Evolutionary conservation across 164 flowering plant species (phyloP).

Genomic region (Magnolia officinalis): DNA sequence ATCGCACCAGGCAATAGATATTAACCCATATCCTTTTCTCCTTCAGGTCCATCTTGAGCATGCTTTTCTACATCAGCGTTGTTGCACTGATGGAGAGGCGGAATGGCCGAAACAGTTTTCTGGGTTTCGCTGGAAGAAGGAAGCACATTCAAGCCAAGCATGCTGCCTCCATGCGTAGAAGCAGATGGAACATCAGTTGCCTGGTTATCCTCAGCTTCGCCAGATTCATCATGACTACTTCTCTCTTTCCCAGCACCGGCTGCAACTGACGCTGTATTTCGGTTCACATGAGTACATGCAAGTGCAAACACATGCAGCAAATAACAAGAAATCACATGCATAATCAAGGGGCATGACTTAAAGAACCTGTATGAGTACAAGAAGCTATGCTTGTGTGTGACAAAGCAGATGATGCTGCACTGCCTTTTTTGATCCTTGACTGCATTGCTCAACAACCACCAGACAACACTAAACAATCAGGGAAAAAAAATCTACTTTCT

Average conservation of each 20-base stretch:
- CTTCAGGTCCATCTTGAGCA: conserved; percentile 15
- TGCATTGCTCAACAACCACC: conserved; percentile 27
- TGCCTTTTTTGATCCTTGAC: conserved; percentile 66
- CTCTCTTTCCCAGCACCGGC: conserved; percentile 56
- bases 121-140: conserved; percentile 24
- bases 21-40: conserved; percentile 10
- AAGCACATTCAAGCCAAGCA: conserved; percentile 6
- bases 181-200: conserved; percentile 16
- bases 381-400: conserved; percentile 26
- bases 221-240: conserved; percentile 26
- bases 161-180: conserved; percentile 22
- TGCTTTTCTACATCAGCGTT: conserved; percentile 23
- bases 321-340: background rate
- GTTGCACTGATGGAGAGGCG: conserved; percentile 43
- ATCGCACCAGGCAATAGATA: background rate
- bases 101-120: conserved; percentile 24
- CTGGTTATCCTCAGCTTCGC: conserved; percentile 34
- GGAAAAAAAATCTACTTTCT: background rate
- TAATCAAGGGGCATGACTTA: background rate
- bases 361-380: conserved; percentile 37
- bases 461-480: background rate
- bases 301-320: background rate
- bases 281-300: background rate
- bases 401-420: conserved; percentile 36
- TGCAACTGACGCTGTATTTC: background rate